These are phyloP conservation scores for Globisporangium perplexum DNA, from an alignment of 352 stramenopile genomes.

Conservation along the genomic window DNA sequence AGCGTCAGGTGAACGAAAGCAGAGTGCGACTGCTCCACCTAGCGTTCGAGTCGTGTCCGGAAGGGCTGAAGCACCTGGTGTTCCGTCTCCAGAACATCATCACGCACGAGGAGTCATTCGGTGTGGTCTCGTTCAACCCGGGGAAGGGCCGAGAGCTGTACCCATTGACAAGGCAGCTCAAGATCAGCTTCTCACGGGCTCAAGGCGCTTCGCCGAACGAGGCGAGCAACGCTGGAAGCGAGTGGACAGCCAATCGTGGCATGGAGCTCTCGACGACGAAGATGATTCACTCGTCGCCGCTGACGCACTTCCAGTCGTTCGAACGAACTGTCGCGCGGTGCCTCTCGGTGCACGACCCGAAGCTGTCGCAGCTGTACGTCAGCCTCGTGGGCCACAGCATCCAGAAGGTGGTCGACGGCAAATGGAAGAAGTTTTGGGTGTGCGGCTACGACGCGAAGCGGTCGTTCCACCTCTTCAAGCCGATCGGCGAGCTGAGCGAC, in stretches of 20 bases:
- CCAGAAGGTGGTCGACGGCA: constrained; percentile 71
- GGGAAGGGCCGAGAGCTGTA: constrained; percentile 73
- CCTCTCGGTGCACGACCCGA: constrained; percentile 43
- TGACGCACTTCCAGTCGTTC: constrained; percentile 87
- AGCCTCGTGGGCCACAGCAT: constrained; percentile 67
- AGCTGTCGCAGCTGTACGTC: constrained; percentile 50
- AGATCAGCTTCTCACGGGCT: constrained; percentile 28
- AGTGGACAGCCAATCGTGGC: constrained; percentile 4
- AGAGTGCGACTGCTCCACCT: constrained; percentile 28
- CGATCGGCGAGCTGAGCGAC: constrained; percentile 29
- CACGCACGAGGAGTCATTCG: constrained; percentile 67
- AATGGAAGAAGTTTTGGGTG: constrained; percentile 74
- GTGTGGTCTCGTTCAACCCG: constrained; percentile 51
- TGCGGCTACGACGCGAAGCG: constrained; percentile 57
- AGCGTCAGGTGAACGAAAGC: constrained; percentile 24
- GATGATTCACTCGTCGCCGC: constrained; percentile 61
- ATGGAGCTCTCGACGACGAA: constrained; percentile 14
- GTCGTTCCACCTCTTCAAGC: constrained; percentile 55
- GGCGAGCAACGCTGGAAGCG: background rate
- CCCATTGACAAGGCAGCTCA: constrained; percentile 65
- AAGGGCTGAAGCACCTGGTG: constrained; percentile 51
- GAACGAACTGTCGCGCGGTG: constrained; percentile 68
- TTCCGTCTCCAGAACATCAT: constrained; percentile 64
- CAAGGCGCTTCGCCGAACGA: background rate
- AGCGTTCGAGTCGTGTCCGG: constrained; percentile 41